These are phyloP conservation scores for Thalassiosira mediterranea DNA, from an alignment of 352 stramenopile genomes.

Conservation along the genomic window DNA sequence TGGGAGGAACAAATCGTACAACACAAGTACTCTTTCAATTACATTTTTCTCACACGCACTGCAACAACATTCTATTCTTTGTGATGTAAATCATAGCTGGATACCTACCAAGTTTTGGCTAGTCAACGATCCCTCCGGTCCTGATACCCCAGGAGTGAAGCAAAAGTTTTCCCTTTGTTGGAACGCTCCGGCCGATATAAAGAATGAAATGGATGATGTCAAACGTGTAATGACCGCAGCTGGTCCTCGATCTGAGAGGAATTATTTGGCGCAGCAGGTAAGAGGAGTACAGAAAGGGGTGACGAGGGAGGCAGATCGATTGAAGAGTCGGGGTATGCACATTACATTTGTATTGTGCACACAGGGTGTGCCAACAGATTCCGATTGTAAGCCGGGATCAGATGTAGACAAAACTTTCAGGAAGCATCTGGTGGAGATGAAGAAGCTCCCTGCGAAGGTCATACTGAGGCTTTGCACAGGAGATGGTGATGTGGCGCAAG, in stretches of 20 bases:
- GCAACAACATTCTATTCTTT: too few relatives aligned
- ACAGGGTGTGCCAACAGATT: constrained; percentile 18
- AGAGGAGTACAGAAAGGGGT: too few relatives aligned
- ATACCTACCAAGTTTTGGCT: constrained; percentile 12
- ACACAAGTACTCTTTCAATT: too few relatives aligned
- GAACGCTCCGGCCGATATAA: too few relatives aligned
- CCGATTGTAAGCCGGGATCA: not conserved
- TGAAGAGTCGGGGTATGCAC: not conserved
- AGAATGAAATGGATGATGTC: constrained; percentile 1
- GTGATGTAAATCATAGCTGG: too few relatives aligned
- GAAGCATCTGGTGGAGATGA: constrained; percentile 36
- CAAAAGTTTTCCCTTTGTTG: too few relatives aligned
- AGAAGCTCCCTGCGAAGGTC: constrained; percentile 64
- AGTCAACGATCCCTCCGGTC: constrained; percentile 17
- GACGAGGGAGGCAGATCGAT: too few relatives aligned
- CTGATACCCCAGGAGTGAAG: too few relatives aligned
- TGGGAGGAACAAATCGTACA: too few relatives aligned
- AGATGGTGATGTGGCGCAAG: constrained; percentile 66
- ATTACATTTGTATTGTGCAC: constrained; percentile 15
- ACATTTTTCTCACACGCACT: too few relatives aligned
- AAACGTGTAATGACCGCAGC: too few relatives aligned
- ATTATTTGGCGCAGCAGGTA: not conserved
- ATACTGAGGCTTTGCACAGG: constrained; percentile 80
- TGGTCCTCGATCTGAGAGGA: too few relatives aligned
- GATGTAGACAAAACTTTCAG: constrained; percentile 40